phyloP scores from a whole-genome alignment of 2,329 filamentous ascomycete species.

The Cladosporium phlei region DNA sequence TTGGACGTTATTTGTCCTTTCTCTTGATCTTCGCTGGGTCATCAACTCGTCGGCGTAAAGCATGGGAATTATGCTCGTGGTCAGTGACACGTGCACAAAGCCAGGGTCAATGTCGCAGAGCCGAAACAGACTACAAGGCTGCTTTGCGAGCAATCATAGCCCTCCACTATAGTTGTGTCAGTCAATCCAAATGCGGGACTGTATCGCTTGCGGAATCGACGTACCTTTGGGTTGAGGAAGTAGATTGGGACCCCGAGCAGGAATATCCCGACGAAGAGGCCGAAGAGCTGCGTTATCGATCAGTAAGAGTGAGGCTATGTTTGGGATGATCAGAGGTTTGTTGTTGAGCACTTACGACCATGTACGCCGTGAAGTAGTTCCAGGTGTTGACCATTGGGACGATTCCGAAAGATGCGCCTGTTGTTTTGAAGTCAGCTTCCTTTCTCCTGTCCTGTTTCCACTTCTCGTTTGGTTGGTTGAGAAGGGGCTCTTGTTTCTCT shows the following conservation, averaged over 20 bases:
- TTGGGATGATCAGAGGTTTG: constrained; percentile 3
- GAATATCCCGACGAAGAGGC: constrained; percentile 19
- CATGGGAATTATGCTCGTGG: too few relatives aligned
- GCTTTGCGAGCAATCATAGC: constrained; percentile 7
- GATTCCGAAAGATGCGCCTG: constrained; percentile 28
- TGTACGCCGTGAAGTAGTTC: constrained; percentile 23
- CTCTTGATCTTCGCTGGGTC: too few relatives aligned
- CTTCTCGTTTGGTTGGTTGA: too few relatives aligned
- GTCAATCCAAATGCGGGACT: background rate
- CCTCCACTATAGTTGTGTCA: background rate
- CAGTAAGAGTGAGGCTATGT: constrained; percentile 1
- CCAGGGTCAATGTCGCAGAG: too few relatives aligned
- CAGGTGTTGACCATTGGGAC: constrained; percentile 30
- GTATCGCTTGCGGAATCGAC: background rate
- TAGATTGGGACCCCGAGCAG: constrained; percentile 29
- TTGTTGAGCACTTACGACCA: constrained; percentile 14
- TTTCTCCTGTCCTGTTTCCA: too few relatives aligned
- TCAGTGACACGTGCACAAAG: too few relatives aligned
- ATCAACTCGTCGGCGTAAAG: too few relatives aligned
- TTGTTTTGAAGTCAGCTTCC: constrained; percentile 3
- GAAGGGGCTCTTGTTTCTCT: too few relatives aligned
- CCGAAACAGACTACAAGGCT: too few relatives aligned
- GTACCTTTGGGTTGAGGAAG: constrained; percentile 21
- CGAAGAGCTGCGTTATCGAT: constrained; percentile 15
- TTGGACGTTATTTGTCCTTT: too few relatives aligned